Conservation (phyloP, 73 alveolate genomes). For the Tetrahymena borealis region DNA sequence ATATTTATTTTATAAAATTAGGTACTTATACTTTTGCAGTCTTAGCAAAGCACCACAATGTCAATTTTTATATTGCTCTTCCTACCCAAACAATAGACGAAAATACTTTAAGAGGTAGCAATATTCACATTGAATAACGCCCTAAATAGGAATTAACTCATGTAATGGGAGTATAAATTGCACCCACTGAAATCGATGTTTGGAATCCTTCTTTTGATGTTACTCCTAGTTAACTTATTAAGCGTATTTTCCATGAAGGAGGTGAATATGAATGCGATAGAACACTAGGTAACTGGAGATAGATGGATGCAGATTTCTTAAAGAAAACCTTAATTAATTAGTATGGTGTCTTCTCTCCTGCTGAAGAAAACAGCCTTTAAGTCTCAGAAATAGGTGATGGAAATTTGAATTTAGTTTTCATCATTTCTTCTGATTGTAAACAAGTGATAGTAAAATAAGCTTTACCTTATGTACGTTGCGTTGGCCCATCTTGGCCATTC, state of each 20-base stretch:
- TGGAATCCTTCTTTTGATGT: not conserved
- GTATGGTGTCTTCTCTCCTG: not conserved
- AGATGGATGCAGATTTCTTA: not conserved
- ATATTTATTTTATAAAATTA: not conserved
- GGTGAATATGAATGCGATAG: not conserved
- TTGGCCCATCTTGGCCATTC: not conserved
- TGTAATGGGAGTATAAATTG: not conserved
- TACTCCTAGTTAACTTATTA: not conserved
- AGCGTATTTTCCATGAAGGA: not conserved
- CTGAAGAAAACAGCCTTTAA: not conserved
- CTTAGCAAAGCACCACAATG: not conserved
- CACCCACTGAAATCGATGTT: not conserved
- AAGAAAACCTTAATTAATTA: not conserved
- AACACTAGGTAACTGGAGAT: not conserved
- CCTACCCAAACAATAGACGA: not conserved
- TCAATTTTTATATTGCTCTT: not conserved
- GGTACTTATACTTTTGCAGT: not conserved
- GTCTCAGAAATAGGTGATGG: constrained; percentile 5
- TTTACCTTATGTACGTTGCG: constrained; percentile 5
- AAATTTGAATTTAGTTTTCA: not conserved
- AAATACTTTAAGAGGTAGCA: not conserved
- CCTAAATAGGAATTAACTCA: not conserved
- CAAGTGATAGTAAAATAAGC: constrained; percentile 4
- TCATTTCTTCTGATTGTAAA: not conserved
- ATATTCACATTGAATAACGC: not conserved